Percentiles rank a stretch among this genome's conserved stretches.
phyloP scores from a whole-genome alignment of 352 stramenopile genomes.

The Phytopythium ostracodes region DNA sequence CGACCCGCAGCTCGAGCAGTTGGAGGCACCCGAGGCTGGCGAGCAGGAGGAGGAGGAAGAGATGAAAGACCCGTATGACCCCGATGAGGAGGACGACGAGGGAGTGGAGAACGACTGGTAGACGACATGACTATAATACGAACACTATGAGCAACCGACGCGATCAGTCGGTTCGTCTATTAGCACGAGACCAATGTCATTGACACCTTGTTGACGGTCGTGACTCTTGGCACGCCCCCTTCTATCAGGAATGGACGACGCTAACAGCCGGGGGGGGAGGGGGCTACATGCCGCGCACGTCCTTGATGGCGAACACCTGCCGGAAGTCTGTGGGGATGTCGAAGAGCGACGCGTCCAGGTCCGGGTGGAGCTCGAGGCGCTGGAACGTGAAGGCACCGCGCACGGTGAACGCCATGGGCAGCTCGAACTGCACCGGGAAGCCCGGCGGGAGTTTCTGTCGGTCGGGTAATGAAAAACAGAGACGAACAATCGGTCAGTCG shows the following conservation, averaged over 20 bases:
- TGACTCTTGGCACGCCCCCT: too few species aligned
- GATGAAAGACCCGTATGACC: neutral
- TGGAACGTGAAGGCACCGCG: slow-evolving; percentile 82
- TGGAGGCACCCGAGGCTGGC: neutral
- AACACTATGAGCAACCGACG: neutral
- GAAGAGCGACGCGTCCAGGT: slow-evolving; percentile 51
- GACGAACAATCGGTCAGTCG: neutral
- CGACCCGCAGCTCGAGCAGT: neutral
- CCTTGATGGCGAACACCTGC: slow-evolving; percentile 52
- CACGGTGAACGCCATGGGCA: slow-evolving; percentile 82
- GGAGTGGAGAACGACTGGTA: neutral
- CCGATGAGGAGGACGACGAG: neutral
- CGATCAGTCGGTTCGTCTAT: too few species aligned
- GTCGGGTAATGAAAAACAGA: too few species aligned
- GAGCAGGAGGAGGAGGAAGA: neutral
- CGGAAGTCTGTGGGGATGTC: slow-evolving; percentile 47
- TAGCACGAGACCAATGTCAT: too few species aligned
- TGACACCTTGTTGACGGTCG: too few species aligned
- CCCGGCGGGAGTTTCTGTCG: slow-evolving; percentile 70
- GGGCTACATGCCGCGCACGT: slow-evolving; percentile 23
- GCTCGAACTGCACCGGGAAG: slow-evolving; percentile 77
- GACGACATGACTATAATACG: neutral
- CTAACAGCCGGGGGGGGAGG: too few species aligned
- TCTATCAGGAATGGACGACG: neutral
- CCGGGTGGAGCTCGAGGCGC: slow-evolving; percentile 46